Evolutionary conservation across 2,329 filamentous ascomycete genomes (phyloP).

Genomic region (Colletotrichum tamarilloi): DNA sequence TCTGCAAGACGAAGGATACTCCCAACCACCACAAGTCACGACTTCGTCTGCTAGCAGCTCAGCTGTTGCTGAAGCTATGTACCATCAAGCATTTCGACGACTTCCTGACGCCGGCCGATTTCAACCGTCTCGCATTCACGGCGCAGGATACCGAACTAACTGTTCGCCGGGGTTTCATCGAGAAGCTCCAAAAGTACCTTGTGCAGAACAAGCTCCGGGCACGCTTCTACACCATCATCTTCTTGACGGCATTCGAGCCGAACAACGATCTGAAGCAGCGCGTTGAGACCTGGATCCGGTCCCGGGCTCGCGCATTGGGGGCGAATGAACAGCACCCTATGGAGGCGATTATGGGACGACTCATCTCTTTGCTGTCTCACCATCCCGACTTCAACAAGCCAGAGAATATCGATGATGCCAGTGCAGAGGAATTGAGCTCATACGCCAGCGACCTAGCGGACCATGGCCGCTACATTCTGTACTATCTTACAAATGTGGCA

Average conservation of each 20-base stretch:
- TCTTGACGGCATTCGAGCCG: conserved; percentile 92
- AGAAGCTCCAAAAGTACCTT: conserved; percentile 91
- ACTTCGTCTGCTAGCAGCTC: conserved; percentile 84
- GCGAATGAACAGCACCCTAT: conserved; percentile 73
- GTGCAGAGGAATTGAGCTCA: conserved; percentile 50
- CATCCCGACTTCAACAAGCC: conserved; percentile 84
- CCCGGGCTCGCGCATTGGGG: conserved; percentile 75
- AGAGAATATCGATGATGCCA: conserved; percentile 17
- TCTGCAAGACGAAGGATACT: conserved; percentile 80
- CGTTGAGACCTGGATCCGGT: conserved; percentile 89
- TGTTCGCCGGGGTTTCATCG: conserved; percentile 83
- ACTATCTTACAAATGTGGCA: conserved; percentile 85
- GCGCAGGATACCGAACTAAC: conserved; percentile 80
- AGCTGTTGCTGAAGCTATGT: conserved; percentile 86
- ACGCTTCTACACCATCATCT: conserved; percentile 90
- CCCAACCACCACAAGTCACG: conserved; percentile 82
- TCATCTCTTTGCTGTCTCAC: conserved; percentile 90
- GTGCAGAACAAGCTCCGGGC: conserved; percentile 75
- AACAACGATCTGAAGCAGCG: conserved; percentile 76
- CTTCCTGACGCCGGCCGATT: conserved; percentile 76
- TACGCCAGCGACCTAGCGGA: conserved; percentile 74
- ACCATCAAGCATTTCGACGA: conserved; percentile 81
- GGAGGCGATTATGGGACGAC: conserved; percentile 83
- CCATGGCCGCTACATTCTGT: conserved; percentile 89
- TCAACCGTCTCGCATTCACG: conserved; percentile 84